Conservation (phyloP, 495 filamentous ascomycete genomes). For the Collariella sp. region DNA sequence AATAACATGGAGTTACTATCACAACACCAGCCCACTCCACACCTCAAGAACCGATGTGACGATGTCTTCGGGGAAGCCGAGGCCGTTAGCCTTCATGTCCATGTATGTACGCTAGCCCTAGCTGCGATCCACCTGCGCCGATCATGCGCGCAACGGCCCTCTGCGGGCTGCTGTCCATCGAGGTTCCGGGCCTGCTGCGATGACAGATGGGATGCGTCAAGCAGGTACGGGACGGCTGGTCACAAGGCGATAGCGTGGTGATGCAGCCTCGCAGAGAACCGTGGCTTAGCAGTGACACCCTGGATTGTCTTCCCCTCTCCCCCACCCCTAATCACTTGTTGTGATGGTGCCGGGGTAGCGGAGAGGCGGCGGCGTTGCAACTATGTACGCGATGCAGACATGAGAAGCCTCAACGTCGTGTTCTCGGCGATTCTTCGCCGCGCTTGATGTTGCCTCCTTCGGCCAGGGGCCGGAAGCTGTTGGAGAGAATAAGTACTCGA, state of each 20-base stretch:
- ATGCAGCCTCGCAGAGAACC: slow-evolving; percentile 17
- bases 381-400: slow-evolving; percentile 21
- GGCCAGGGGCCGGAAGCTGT: slow-evolving; percentile 7
- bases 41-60: not conserved
- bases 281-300: not conserved
- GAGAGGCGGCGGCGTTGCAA: slow-evolving; percentile 14
- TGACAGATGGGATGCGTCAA: not conserved
- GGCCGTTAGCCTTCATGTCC: not conserved
- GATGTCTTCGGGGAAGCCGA: slow-evolving; percentile 5
- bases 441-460: slow-evolving; percentile 3
- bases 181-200: not conserved
- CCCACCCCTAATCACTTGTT: no score
- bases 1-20: slow-evolving; percentile 7
- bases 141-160: not conserved
- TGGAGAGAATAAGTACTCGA: no score
- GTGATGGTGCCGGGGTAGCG: slow-evolving; percentile 21
- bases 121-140: not conserved
- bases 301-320: no score
- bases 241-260: slow-evolving; percentile 12
- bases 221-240: slow-evolving; percentile 24
- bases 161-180: slow-evolving; percentile 1
- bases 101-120: not conserved
- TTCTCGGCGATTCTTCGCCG: slow-evolving; percentile 3
- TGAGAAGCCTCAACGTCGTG: slow-evolving; percentile 10
- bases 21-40: not conserved